Base-by-base conservation (phyloP, 2,329 filamentous ascomycete species). In the Chrysosporium queenslandicum region DNA sequence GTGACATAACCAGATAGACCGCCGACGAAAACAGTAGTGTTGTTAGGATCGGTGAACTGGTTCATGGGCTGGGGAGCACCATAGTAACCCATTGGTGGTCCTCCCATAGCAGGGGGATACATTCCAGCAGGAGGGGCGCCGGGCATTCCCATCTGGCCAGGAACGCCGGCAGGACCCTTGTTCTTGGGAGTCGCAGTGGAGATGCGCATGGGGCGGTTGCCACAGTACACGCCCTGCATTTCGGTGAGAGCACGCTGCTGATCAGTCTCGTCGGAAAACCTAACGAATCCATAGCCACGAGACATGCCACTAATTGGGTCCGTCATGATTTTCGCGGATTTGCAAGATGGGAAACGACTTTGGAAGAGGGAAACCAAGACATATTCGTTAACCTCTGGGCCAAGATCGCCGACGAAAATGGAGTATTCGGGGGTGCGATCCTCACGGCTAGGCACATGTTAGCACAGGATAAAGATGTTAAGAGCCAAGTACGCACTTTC, bases 261-360 rank as follows among this genome's bases (percentile, higher is more conserved):
- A 66, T 98, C 92, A 60, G 83, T 81, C 75, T 97, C 91, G 60
- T 94, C 88, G 49, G 88, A 88, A 75, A 98, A 98, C 60, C 92
- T 88, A 50, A 98, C 92, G 64, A 98, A 98, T 43, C 92, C 92
- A 65, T 98, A 98, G 53, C 92, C 92, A 58, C 92, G 89, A 58
- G 90, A 96, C 80, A 97, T 91, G 62, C 92, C 92, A 58, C 86
- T 94, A 73, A 97, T 92, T 56, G 92, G 91, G 66, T 98, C 92
- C 56, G 91, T 95, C 92, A 98, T 98, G 73, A 98, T 98, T 80
- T 98, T 98, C 65, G 92, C 92, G 34, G 89, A 95, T 77, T 97
- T 97, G 86, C 91, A 97, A 7, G 89, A 94, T 0, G 86, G 86
- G 77, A 94, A 98, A 56, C 91, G 88, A 66, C 83, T 85, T 74